Evolutionary conservation across 108 stramenopile genomes (phyloP).

Genomic region (Cyclotella baltica): DNA sequence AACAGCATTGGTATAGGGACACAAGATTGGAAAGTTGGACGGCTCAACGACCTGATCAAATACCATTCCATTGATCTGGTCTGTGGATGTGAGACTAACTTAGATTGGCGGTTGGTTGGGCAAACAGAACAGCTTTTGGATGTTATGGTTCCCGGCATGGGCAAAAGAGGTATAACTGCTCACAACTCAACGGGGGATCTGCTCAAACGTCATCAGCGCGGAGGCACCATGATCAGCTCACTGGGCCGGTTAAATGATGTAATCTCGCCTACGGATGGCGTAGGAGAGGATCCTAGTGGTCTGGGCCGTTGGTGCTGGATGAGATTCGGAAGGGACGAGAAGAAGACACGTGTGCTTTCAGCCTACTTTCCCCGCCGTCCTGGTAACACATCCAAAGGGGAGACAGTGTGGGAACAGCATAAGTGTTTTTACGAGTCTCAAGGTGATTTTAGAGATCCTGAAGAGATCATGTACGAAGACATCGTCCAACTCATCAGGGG

Average conservation of each 20-base stretch:
- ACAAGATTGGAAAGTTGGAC: conserved; percentile 7
- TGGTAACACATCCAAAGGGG: not conserved
- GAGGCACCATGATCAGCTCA: not conserved
- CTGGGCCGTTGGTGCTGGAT: conserved; percentile 23
- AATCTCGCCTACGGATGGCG: not conserved
- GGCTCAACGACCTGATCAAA: conserved; percentile 3
- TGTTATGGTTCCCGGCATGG: not conserved
- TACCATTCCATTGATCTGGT: not conserved
- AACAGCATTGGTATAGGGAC: conserved; percentile 7
- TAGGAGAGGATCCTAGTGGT: not conserved
- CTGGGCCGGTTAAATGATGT: not conserved
- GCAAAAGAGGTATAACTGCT: not conserved
- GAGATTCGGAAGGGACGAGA: not conserved
- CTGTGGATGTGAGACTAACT: not conserved
- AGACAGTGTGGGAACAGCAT: conserved; percentile 22
- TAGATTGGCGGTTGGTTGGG: not conserved
- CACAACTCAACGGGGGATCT: conserved; percentile 1
- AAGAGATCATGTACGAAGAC: not conserved
- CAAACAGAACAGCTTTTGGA: not conserved
- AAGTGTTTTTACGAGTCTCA: not conserved
- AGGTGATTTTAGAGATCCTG: not conserved
- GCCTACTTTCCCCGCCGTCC: conserved; percentile 11
- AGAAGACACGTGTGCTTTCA: not conserved
- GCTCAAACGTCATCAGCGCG: not conserved
- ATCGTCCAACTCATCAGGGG: not conserved